Evolutionary conservation across 768 basidiomycete genomes (phyloP).

Genomic region (Russula griseocarnosa): DNA sequence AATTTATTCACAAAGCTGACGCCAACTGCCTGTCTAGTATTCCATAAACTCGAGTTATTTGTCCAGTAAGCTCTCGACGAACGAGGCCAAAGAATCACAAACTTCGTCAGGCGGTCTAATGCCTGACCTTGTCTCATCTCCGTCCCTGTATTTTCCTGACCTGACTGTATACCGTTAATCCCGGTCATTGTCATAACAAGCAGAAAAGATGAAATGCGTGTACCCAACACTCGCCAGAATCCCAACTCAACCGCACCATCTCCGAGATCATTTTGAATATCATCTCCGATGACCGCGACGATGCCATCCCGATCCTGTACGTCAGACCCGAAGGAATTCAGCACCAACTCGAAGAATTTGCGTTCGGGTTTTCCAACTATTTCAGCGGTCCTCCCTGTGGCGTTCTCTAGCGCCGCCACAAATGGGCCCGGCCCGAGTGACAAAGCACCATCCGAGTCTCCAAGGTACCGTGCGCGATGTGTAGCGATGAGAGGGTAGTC

Average conservation of each 20-base stretch:
- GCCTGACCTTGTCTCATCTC: slow-evolving; percentile 47
- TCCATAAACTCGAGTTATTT: slow-evolving; percentile 7
- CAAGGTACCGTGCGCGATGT: slow-evolving; percentile 53
- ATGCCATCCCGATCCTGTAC: slow-evolving; percentile 30
- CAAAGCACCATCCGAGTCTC: slow-evolving; percentile 43
- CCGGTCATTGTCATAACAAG: slow-evolving; percentile 14
- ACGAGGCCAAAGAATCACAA: slow-evolving; percentile 49
- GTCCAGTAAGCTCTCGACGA: slow-evolving; percentile 46
- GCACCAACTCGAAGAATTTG: slow-evolving; percentile 55
- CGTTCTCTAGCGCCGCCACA: slow-evolving; percentile 56
- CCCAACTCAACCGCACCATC: slow-evolving; percentile 57
- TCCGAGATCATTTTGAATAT: slow-evolving; percentile 60
- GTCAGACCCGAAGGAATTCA: slow-evolving; percentile 41
- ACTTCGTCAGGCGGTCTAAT: slow-evolving; percentile 49
- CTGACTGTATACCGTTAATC: slow-evolving; percentile 41
- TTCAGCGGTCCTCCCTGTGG: slow-evolving; percentile 45
- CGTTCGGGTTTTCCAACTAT: slow-evolving; percentile 63
- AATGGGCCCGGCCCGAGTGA: slow-evolving; percentile 72
- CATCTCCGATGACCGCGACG: slow-evolving; percentile 63
- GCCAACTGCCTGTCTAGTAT: slow-evolving; percentile 10
- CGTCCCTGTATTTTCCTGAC: slow-evolving; percentile 65
- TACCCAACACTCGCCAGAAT: slow-evolving; percentile 61
- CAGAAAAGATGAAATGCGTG: slow-evolving; percentile 27
- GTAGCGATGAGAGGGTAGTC: slow-evolving; percentile 50
- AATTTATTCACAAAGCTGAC: slow-evolving; percentile 14